A percentile compares a stretch with the other conserved stretches of the same genome.
phyloP scores from a whole-genome alignment of 306 rosid genomes.

The Glycyrrhiza uralensis region DNA sequence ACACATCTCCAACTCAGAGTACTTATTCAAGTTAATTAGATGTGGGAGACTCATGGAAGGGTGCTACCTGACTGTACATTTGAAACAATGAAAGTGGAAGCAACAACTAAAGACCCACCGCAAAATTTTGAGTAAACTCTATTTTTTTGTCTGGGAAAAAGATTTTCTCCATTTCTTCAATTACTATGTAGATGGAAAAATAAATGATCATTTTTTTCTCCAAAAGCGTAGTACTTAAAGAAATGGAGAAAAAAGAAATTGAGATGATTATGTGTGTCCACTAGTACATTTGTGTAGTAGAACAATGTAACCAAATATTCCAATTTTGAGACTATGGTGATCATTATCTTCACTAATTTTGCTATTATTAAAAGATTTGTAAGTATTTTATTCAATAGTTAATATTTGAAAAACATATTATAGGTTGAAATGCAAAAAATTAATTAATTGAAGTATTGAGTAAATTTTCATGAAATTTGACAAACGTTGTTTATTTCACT shows the following conservation, averaged over 20 bases:
- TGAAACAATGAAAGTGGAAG: background rate
- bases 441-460: background rate
- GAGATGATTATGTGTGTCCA: background rate
- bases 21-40: background rate
- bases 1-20: conserved; percentile 2
- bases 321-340: background rate
- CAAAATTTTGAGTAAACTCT: background rate
- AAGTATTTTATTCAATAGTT: background rate
- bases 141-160: background rate
- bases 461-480: background rate
- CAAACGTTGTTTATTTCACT: background rate
- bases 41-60: background rate
- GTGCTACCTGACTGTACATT: background rate
- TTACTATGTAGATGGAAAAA: too few species aligned
- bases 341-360: background rate
- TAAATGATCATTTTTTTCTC: too few species aligned
- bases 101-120: background rate
- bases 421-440: background rate
- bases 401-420: background rate
- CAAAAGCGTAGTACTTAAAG: too few species aligned
- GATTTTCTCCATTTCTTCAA: too few species aligned
- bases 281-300: background rate
- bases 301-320: background rate
- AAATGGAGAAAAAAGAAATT: too few species aligned
- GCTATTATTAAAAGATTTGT: background rate